Evolutionary conservation across 1,284 basidiomycete species (phyloP), one percentile per base, ranked within the genome.

Genomic region (Phaffia rhodozyma): DNA sequence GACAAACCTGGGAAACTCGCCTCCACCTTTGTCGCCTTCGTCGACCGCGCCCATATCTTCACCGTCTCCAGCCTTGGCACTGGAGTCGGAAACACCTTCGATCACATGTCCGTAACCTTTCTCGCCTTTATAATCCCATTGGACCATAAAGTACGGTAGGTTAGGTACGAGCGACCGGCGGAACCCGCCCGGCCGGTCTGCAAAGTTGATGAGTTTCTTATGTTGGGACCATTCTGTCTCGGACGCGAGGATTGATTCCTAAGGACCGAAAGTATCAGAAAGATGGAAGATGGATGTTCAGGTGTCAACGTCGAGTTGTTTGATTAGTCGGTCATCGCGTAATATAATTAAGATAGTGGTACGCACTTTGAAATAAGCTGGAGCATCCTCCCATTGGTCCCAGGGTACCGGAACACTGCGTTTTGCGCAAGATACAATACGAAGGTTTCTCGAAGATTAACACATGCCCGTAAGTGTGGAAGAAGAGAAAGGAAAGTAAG

Each of bases 221-320:
- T 98, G 91, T 72, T 96, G 91, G 13, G 91, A 90, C 91, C 93
- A 99, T 77, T 98, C 96, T 7, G 86, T 83, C 73, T 97, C 96
- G 3, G 88, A 91, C 38, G 85, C 81, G 5, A 93, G 75, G 67
- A 99, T 93, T 1, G 89, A 90, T 83, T 97, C 90, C 87, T 91
- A 68, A 23, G 29, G 43, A 55, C 20, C 4, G 67, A 38, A 23
- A 49, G 51, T 52, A 21, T 21, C 55, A 20, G 49, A 61, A 47
- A 67, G 30, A 67, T 48, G 55, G 60, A 27, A 55, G 59, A 21
- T 61, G 38, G 3, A 23, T 30, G 13, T 16, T 43, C 13, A 11
- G 38, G 5, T 16, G 7, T 11, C n/a, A 60, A 21, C 27, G 30
- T 34, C 7, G 67, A 47, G 55, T 58, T 21, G 43, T 43, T 50